A percentile compares a stretch with the other conserved stretches of the same genome.
phyloP scores from a whole-genome alignment of 2,329 filamentous ascomycete species.

The Sphaceloma murrayae region DNA sequence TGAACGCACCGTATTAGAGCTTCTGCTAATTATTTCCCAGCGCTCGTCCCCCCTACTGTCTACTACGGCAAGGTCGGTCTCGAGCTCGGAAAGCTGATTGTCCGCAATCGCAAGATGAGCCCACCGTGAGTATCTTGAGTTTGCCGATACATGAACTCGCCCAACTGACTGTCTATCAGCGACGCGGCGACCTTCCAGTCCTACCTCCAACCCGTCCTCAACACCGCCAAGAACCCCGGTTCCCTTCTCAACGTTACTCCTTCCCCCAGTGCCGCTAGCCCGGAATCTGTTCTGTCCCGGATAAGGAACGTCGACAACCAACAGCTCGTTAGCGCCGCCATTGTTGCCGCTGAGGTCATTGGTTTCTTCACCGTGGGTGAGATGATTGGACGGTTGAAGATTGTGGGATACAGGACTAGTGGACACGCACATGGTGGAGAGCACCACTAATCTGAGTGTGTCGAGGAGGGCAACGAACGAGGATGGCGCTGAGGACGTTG shows the following conservation, averaged over 20 bases:
- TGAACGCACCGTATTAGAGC: too few species aligned
- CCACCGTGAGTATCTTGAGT: constrained; percentile 66
- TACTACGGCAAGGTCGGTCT: constrained; percentile 88
- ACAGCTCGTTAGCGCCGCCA: constrained; percentile 63
- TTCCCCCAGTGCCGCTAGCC: constrained; percentile 40
- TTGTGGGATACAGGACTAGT: constrained; percentile 65
- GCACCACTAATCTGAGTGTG: constrained; percentile 14
- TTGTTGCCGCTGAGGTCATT: constrained; percentile 74
- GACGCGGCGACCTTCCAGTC: constrained; percentile 55
- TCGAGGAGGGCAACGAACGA: background rate
- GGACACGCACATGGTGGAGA: constrained; percentile 16
- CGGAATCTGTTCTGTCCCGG: constrained; percentile 48
- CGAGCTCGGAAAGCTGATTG: constrained; percentile 81
- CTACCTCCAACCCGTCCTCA: constrained; percentile 69
- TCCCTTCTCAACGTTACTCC: constrained; percentile 43
- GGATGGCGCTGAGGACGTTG: background rate
- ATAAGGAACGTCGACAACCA: constrained; percentile 61
- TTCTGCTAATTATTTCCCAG: constrained; percentile 38
- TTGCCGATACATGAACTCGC: constrained; percentile 3
- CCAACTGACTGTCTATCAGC: constrained; percentile 1
- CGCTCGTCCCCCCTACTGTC: constrained; percentile 71
- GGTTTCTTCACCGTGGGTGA: constrained; percentile 98
- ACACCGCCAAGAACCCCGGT: constrained; percentile 59
- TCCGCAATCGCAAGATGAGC: constrained; percentile 79
- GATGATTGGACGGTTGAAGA: constrained; percentile 91